Evolutionary conservation across 2,329 filamentous ascomycete genomes (phyloP).

Genomic region (Zalaria sp.): DNA sequence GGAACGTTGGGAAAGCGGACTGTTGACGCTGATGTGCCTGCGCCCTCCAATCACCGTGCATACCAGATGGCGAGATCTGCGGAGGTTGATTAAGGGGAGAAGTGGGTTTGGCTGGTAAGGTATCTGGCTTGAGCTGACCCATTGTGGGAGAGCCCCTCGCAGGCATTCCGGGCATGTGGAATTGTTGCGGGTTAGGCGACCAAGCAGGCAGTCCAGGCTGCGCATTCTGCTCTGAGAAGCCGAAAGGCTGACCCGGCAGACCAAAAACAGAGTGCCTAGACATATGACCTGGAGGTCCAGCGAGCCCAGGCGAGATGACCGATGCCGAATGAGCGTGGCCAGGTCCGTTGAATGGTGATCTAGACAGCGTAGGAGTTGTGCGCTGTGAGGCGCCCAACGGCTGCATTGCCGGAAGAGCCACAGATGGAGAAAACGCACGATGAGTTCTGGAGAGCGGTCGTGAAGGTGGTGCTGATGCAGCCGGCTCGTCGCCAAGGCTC

Average conservation of each 20-base stretch:
- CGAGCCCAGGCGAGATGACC: conserved; percentile 53
- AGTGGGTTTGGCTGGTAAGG: conserved; percentile 27
- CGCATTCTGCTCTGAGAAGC: conserved; percentile 48
- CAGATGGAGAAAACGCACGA: conserved; percentile 67
- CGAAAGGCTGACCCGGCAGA: conserved; percentile 40
- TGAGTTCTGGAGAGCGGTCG: conserved; percentile 61
- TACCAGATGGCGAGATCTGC: background rate
- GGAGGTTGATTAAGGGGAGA: conserved; percentile 41
- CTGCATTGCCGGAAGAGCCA: conserved; percentile 17
- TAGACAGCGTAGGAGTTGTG: conserved; percentile 31
- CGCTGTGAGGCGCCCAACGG: conserved; percentile 29
- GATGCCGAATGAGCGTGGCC: conserved; percentile 41
- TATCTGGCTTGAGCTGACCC: conserved; percentile 19
- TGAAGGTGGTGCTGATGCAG: conserved; percentile 45
- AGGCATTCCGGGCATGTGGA: conserved; percentile 15
- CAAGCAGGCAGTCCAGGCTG: conserved; percentile 31
- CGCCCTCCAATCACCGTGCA: conserved; percentile 3
- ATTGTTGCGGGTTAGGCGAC: conserved; percentile 19
- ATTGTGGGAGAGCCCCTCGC: conserved; percentile 29
- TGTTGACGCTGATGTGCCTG: conserved; percentile 7
- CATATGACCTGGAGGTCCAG: conserved; percentile 51
- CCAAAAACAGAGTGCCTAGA: conserved; percentile 58
- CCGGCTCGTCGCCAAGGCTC: conserved; percentile 58
- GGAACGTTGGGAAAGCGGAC: conserved; percentile 9
- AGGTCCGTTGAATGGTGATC: conserved; percentile 31